Evolutionary conservation across 2,329 filamentous ascomycete species (phyloP).

Genomic region (Huntiella omanensis): DNA sequence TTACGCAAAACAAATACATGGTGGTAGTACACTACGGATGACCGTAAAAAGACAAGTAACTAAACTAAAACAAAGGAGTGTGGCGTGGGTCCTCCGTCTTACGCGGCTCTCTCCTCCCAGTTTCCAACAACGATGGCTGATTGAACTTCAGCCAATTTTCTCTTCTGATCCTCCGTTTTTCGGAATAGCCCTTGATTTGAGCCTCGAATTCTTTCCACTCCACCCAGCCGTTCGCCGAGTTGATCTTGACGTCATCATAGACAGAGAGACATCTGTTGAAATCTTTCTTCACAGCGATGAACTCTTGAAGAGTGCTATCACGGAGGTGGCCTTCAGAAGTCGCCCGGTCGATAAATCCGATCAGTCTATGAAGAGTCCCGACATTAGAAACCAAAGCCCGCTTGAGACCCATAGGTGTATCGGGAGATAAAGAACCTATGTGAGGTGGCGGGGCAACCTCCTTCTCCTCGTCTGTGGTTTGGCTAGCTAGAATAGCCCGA

Average conservation of each 20-base stretch:
- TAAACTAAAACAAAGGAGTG: not conserved
- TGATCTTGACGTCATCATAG: conserved; percentile 3
- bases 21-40: too few relatives aligned
- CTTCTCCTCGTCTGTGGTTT: too few relatives aligned
- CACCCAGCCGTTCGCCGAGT: conserved; percentile 5
- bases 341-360: conserved; percentile 3
- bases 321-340: conserved; percentile 5
- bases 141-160: conserved; percentile 1
- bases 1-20: too few relatives aligned
- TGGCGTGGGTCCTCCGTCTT: not conserved
- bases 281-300: conserved; percentile 3
- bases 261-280: conserved; percentile 3
- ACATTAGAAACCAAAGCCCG: conserved; percentile 1
- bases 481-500: too few relatives aligned
- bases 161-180: not conserved
- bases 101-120: not conserved
- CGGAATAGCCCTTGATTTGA: not conserved
- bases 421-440: not conserved
- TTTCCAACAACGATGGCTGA: not conserved
- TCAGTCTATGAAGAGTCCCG: conserved; percentile 16
- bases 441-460: too few relatives aligned
- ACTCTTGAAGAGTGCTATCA: conserved; percentile 1
- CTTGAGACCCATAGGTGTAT: conserved; percentile 2
- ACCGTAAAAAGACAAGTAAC: not conserved
- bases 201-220: conserved; percentile 8